Base-by-base conservation (phyloP, 2,329 filamentous ascomycete genomes). In the Epicoccum nigrum region DNA sequence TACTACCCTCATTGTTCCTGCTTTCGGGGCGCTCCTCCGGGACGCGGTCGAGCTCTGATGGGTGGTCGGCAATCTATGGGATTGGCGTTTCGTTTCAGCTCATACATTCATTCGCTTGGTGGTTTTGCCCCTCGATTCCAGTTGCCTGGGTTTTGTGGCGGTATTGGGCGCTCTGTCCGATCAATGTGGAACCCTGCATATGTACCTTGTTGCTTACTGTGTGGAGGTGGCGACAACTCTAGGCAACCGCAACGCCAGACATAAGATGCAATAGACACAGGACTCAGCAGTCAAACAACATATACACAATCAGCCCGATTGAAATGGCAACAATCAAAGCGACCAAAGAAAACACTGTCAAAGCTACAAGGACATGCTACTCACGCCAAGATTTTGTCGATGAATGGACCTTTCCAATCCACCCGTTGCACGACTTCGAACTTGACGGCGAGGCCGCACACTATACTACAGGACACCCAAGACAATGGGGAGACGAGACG, bases 11-110 rank as follows among this genome's bases (percentile, higher is more conserved):
- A 52, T 58, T 43, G 47, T 53, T 55, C 48, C 56, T 57, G 51
- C 33, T n/a, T 11, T 30, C 28, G 28, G 13, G 13, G 28, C 28
- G 11, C 28, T n/a, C 7, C 28, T 48, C 47, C 35, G 49, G 33
- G 33, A 54, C 51, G 39, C 51, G 54, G 60, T 57, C 44, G 55
- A 59, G 58, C 45, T 44, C 52, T 23, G 64, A 65, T 58, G 68
- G 68, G 60, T 48, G 53, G 51, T 56, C 43, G 46, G 60, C 53
- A 41, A 21, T 46, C 45, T 15, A 58, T 68, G 62, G 60, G 59
- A 69, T 60, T 55, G 67, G 52, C 56, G 68, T 64, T 71, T 62
- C 63, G 67, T 70, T 70, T 64, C 57, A 65, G 34, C 65, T 70
- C 63, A 61, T 59, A 71, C 66, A 72, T 25, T 16, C 28, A 30